Percentiles rank a stretch among this genome's conserved stretches.
Conservation (phyloP, 1,284 basidiomycete species). For the Rhizoctonia solani region DNA sequence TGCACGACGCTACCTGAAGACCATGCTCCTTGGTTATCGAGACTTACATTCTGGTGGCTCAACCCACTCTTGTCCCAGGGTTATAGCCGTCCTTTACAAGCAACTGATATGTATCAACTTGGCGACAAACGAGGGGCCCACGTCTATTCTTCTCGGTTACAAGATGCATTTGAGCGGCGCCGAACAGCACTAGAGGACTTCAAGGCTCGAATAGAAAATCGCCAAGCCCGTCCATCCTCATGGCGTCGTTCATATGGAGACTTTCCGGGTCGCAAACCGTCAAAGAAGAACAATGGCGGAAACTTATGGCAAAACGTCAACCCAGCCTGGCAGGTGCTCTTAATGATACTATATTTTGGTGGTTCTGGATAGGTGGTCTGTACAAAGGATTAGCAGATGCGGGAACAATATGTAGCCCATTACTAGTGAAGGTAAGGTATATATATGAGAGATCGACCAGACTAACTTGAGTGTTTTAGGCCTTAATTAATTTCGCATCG, state of each 20-base stretch:
- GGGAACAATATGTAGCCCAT: conserved; percentile 71
- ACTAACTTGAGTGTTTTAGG: conserved; percentile 47
- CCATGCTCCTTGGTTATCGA: conserved; percentile 7
- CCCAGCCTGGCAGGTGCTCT: conserved; percentile 76
- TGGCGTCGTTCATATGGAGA: conserved; percentile 9
- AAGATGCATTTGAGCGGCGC: not conserved
- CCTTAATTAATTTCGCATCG: conserved; percentile 75
- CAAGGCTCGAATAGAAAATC: not conserved
- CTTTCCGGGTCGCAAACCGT: not conserved
- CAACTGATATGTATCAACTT: conserved; percentile 17
- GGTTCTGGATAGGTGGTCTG: conserved; percentile 80
- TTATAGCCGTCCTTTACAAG: conserved; percentile 11
- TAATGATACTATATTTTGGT: conserved; percentile 79
- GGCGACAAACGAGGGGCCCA: not conserved
- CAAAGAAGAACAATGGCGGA: conserved; percentile 64
- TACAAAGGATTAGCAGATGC: conserved; percentile 77
- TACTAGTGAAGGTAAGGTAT: conserved; percentile 68
- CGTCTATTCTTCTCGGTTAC: not conserved
- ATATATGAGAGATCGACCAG: not conserved
- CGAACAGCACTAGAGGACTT: not conserved
- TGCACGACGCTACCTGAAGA: not conserved
- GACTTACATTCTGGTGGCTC: conserved; percentile 19
- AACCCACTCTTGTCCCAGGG: conserved; percentile 21
- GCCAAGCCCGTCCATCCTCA: not conserved
- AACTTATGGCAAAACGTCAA: conserved; percentile 61